Conservation (phyloP, 140 eudicot genomes). For the Oenanthe javanica region DNA sequence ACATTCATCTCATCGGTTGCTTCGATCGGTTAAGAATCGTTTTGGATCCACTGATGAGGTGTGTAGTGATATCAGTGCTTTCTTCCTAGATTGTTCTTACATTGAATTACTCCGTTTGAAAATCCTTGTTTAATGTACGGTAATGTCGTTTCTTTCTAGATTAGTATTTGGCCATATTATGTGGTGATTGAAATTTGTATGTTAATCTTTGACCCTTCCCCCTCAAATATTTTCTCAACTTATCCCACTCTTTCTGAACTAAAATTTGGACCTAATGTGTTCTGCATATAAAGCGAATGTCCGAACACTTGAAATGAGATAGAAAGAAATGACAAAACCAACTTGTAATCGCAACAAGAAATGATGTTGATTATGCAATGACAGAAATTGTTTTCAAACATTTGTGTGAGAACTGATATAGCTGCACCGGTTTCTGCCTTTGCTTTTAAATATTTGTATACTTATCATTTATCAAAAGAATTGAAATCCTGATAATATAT, state of each 20-base stretch:
- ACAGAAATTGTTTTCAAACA: background rate
- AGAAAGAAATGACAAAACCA: background rate
- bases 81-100: background rate
- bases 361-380: background rate
- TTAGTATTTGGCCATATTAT: background rate
- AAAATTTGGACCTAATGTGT: background rate
- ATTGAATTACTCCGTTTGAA: background rate
- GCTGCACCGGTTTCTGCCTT: background rate
- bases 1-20: constrained; percentile 78
- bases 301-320: background rate
- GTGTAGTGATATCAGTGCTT: constrained; percentile 7
- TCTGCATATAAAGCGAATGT: background rate
- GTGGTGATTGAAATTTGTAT: background rate
- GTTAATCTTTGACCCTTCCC: background rate
- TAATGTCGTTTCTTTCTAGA: background rate
- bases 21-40: constrained; percentile 90
- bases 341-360: background rate
- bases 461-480: background rate
- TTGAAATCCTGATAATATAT: background rate
- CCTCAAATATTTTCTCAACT: background rate
- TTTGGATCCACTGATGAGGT: constrained; percentile 98
- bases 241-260: background rate
- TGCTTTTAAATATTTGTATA: background rate
- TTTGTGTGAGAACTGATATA: background rate
- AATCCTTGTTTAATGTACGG: background rate